phyloP scores from a whole-genome alignment of 345 rosid species.

The Crucihimalaya himalaica region DNA sequence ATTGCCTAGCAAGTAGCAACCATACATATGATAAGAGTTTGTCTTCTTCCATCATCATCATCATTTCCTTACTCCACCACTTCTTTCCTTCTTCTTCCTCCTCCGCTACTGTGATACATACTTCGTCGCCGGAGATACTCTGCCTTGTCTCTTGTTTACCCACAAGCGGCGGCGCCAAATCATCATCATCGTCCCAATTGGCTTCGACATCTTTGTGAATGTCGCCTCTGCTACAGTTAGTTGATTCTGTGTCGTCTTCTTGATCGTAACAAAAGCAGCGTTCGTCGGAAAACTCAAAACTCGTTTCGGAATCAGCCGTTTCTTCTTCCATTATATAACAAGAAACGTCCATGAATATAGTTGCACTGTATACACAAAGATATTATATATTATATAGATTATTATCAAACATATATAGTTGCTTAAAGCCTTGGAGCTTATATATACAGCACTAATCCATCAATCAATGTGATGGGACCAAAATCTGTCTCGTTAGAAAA shows the following conservation, averaged over 20 bases:
- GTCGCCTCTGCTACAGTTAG: neutral
- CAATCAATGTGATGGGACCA: neutral
- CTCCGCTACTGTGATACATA: neutral
- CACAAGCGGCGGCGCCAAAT: neutral
- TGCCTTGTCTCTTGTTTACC: neutral
- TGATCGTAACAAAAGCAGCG: neutral
- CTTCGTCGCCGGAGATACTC: neutral
- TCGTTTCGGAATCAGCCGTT: neutral
- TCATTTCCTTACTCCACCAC: neutral
- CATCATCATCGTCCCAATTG: neutral
- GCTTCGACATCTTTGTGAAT: neutral
- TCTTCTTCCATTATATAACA: neutral
- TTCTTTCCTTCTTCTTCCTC: neutral
- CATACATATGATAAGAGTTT: neutral
- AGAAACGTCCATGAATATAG: neutral
- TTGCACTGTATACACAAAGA: neutral
- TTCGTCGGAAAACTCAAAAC: neutral
- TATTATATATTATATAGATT: neutral
- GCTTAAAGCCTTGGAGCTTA: neutral
- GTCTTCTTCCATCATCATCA: neutral
- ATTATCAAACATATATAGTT: neutral
- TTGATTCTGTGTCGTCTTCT: neutral
- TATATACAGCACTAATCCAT: neutral
- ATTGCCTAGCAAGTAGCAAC: neutral
- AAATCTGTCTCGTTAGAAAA: neutral